phyloP scores from a whole-genome alignment of 192 early-diverging fungal species.

The Irineochytrium annulatum region DNA sequence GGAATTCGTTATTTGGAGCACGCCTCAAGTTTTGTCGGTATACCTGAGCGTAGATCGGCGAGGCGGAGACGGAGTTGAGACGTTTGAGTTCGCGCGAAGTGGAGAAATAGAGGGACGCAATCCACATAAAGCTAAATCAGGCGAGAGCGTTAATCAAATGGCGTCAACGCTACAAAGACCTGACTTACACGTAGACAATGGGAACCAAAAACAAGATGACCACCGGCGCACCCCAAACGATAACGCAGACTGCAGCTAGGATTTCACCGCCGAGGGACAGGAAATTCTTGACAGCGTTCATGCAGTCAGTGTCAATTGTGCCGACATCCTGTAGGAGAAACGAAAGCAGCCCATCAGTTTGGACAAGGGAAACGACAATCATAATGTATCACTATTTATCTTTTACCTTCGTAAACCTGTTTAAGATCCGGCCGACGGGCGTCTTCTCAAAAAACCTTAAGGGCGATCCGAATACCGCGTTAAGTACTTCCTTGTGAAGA shows the following conservation, averaged over 20 bases:
- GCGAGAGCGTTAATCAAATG: too few species aligned
- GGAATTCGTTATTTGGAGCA: too few species aligned
- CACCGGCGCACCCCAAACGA: conserved; percentile 47
- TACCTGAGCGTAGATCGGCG: conserved; percentile 53
- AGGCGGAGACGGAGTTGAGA: conserved; percentile 29
- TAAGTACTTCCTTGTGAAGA: conserved; percentile 17
- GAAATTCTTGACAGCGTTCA: conserved; percentile 19
- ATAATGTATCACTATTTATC: conserved; percentile 16
- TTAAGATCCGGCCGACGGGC: conserved; percentile 63
- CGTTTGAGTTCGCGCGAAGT: conserved; percentile 34
- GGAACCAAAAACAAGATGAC: conserved; percentile 50
- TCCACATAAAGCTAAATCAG: conserved; percentile 52
- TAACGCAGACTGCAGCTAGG: conserved; percentile 11
- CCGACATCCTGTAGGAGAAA: conserved; percentile 21
- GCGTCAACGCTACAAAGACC: too few species aligned
- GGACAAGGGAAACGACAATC: neutral
- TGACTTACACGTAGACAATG: conserved; percentile 31
- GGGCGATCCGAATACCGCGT: conserved; percentile 46
- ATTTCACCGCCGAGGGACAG: conserved; percentile 11
- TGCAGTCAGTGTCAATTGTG: conserved; percentile 21
- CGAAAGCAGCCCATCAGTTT: conserved; percentile 18
- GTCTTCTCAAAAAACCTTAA: conserved; percentile 74
- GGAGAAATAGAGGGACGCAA: conserved; percentile 46
- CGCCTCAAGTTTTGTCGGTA: too few species aligned
- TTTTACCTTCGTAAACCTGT: conserved; percentile 32